phyloP scores from a whole-genome alignment of 1,284 basidiomycete genomes.

The Golubevia sp. region DNA sequence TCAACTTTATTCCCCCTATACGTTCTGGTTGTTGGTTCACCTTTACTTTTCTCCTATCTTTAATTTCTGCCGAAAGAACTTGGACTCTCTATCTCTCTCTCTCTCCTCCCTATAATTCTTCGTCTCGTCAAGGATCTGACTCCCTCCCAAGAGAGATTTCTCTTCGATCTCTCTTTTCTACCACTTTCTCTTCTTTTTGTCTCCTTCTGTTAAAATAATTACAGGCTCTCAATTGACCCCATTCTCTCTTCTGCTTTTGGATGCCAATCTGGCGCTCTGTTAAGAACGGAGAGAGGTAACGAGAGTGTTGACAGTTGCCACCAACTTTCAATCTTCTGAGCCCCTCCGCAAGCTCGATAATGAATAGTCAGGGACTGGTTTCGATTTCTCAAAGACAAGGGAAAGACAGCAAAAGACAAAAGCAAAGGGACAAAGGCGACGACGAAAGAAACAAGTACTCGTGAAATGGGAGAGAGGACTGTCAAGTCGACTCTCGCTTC shows the following conservation, averaged over 20 bases:
- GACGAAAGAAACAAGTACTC: no score
- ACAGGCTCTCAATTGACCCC: constrained; percentile 32
- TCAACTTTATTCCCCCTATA: no score
- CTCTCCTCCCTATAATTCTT: constrained; percentile 14
- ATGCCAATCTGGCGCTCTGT: constrained; percentile 50
- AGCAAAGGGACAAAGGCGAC: background rate
- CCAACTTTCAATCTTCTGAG: no score
- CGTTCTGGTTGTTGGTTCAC: background rate
- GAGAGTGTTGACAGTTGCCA: no score
- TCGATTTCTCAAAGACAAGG: constrained; percentile 14
- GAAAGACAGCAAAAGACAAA: constrained; percentile 1
- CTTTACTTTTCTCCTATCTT: background rate
- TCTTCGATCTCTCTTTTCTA: constrained; percentile 56
- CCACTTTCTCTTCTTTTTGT: constrained; percentile 50
- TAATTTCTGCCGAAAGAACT: background rate
- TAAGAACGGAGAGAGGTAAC: constrained; percentile 7
- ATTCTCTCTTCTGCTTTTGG: no score
- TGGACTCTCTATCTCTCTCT: background rate
- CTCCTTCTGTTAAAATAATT: constrained; percentile 40
- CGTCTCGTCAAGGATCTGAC: constrained; percentile 39
- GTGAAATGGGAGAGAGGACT: no score
- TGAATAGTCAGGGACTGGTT: background rate
- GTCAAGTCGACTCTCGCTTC: no score
- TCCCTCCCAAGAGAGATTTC: constrained; percentile 43
- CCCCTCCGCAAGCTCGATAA: constrained; percentile 13